Evolutionary conservation across 176 grass and related monocot species (phyloP), one percentile per base, ranked within the genome.

Genomic region (Saccharum spontaneum): DNA sequence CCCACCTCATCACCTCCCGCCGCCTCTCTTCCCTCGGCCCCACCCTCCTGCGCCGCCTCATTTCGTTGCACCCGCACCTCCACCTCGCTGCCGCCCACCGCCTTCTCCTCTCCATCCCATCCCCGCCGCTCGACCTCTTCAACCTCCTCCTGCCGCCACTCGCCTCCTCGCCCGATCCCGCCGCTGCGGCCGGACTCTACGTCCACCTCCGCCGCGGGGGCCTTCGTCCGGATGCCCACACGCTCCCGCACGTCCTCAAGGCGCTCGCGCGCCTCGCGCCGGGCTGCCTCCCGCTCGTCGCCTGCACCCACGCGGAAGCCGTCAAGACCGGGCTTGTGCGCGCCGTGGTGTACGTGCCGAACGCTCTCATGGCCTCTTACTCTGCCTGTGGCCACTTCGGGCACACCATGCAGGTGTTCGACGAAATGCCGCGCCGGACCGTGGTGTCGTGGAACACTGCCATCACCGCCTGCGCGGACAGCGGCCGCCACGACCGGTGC

Each of bases 241-340:
- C 87, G 45, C 80, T 92, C 85, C 90, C 85, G 34, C 83, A 92
- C 85, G 74, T 92, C 62, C 85, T 94, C 23, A 90, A 92, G 76
- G 84, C 90, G 55, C 90, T 91, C 46, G 75, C 85, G 68, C 73
- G 83, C 64, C 78, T 92, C 39, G 75, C 62, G 4, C 84, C 81
- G 23, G 64, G 50, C 0, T 81, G 36, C 38, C 82, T 90, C 54
- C 79, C 36, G 8, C 20, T 90, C 40, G 69, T 75, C 9, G 6
- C 63, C 11, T 89, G 88, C 65, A 78, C 62, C 11, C 90, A 94
- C 74, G 75, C 69, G 13, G 87, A 88, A n/a, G 82, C 79, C 16
- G 22, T 92, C 22, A 94, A 94, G 87, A 69, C 60, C 22, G 85
- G 87, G 10, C 52, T 91, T 18, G 69, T 45, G 1, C 7, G 22